A percentile compares a stretch with the other conserved stretches of the same genome.
These are phyloP conservation scores for Saxophila tyrrhenica DNA, from an alignment of 495 filamentous ascomycete species.

Conservation along the genomic window DNA sequence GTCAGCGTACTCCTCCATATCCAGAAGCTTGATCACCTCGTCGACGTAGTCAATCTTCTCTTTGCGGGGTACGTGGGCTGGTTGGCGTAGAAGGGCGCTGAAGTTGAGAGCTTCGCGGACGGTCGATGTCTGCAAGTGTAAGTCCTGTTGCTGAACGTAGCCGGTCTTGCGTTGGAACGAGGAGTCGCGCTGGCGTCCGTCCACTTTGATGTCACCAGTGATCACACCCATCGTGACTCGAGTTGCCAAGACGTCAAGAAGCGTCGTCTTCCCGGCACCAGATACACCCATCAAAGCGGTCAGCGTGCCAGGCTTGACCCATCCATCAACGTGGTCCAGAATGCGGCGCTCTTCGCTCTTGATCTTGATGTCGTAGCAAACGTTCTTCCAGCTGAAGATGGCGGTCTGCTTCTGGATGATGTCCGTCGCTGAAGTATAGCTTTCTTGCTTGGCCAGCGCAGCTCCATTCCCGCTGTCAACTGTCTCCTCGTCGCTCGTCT, in stretches of 20 bases:
- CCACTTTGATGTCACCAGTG: slow-evolving; percentile 73
- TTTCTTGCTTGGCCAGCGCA: slow-evolving; percentile 21
- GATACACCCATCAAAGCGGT: slow-evolving; percentile 81
- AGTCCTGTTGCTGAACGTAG: slow-evolving; percentile 92
- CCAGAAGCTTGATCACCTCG: slow-evolving; percentile 78
- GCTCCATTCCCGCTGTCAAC: slow-evolving; percentile 33
- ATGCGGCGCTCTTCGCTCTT: slow-evolving; percentile 65
- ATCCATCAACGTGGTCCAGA: slow-evolving; percentile 74
- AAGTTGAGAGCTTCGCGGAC: slow-evolving; percentile 79
- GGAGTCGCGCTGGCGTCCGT: slow-evolving; percentile 59
- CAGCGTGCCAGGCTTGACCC: slow-evolving; percentile 82
- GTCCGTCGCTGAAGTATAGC: slow-evolving; percentile 11
- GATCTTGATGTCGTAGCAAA: slow-evolving; percentile 83
- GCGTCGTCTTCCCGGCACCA: slow-evolving; percentile 61
- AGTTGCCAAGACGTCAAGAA: slow-evolving; percentile 61
- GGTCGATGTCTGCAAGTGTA: slow-evolving; percentile 75
- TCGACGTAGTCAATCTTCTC: slow-evolving; percentile 84
- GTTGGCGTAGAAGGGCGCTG: slow-evolving; percentile 74
- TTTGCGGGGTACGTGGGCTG: slow-evolving; percentile 48
- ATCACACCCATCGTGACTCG: slow-evolving; percentile 75
- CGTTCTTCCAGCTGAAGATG: slow-evolving; percentile 77
- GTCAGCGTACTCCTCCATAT: slow-evolving; percentile 80
- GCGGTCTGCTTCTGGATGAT: slow-evolving; percentile 35
- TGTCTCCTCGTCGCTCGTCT: slow-evolving; percentile 41
- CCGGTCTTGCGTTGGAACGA: slow-evolving; percentile 91